Percentiles rank a stretch among this genome's conserved stretches.
These are phyloP conservation scores for Sphaerulina populicola DNA, from an alignment of 2,329 filamentous ascomycete genomes.

Conservation along the genomic window DNA sequence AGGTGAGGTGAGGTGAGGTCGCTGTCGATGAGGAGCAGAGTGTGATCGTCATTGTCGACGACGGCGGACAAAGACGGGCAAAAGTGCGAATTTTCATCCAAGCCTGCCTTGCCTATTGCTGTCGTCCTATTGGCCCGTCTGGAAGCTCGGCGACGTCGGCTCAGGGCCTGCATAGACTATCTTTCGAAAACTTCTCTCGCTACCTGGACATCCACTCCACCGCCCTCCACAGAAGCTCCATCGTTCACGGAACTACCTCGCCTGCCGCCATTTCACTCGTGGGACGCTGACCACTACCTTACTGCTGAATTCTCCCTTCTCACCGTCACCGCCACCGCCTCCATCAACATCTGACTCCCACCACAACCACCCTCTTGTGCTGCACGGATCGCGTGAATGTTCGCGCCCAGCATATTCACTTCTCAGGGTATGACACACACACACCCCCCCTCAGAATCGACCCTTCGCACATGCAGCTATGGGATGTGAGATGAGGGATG, in stretches of 20 bases:
- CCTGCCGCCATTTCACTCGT: conserved; percentile 4
- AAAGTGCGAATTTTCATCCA: too few relatives aligned
- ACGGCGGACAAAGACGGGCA: too few relatives aligned
- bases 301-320: neutral
- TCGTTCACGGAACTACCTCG: neutral
- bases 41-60: too few relatives aligned
- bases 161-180: neutral
- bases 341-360: neutral
- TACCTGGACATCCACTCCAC: neutral
- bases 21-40: too few relatives aligned
- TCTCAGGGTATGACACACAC: conserved; percentile 41
- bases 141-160: neutral
- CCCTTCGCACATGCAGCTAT: neutral
- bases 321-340: neutral
- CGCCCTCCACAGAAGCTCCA: neutral
- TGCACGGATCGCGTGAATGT: conserved; percentile 30
- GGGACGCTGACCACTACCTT: neutral
- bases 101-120: neutral
- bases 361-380: neutral
- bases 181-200: neutral
- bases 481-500: neutral
- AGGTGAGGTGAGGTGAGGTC: too few relatives aligned
- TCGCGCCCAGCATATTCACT: conserved; percentile 45
- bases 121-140: neutral
- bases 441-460: neutral